Conservation (phyloP, 306 rosid species). For the Spatholobus suberectus region DNA sequence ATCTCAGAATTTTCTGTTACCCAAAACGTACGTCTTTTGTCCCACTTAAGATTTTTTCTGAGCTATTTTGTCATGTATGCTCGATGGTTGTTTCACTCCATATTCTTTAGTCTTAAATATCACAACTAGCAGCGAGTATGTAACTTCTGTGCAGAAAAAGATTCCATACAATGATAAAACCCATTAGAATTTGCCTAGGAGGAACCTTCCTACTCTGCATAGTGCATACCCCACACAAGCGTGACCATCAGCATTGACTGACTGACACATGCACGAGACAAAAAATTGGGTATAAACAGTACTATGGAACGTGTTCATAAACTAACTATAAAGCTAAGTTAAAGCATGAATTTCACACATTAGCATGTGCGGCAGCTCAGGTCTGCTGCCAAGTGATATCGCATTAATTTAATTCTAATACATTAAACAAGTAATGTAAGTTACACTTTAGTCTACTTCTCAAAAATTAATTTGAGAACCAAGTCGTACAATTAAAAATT, state of each 20-base stretch:
- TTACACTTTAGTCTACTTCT: neutral
- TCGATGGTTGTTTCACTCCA: neutral
- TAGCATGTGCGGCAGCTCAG: neutral
- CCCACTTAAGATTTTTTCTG: neutral
- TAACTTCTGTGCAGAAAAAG: neutral
- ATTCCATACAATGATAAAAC: neutral
- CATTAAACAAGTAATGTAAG: neutral
- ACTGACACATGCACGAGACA: conserved; percentile 11
- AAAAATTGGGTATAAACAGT: neutral
- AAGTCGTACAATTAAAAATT: neutral
- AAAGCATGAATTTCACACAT: neutral
- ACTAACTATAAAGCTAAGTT: conserved; percentile 19
- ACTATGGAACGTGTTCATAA: conserved; percentile 4
- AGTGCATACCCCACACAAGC: conserved; percentile 5
- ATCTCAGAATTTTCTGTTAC: neutral
- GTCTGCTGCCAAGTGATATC: neutral
- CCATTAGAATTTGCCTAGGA: neutral
- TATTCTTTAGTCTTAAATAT: neutral
- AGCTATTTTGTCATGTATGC: neutral
- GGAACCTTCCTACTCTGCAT: conserved; percentile 31
- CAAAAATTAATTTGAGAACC: neutral
- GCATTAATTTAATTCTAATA: neutral
- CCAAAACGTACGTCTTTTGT: neutral
- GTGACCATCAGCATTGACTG: neutral
- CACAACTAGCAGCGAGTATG: neutral